phyloP scores from a whole-genome alignment of 805 yeast species.

The Lipomyces chichibuensis region DNA sequence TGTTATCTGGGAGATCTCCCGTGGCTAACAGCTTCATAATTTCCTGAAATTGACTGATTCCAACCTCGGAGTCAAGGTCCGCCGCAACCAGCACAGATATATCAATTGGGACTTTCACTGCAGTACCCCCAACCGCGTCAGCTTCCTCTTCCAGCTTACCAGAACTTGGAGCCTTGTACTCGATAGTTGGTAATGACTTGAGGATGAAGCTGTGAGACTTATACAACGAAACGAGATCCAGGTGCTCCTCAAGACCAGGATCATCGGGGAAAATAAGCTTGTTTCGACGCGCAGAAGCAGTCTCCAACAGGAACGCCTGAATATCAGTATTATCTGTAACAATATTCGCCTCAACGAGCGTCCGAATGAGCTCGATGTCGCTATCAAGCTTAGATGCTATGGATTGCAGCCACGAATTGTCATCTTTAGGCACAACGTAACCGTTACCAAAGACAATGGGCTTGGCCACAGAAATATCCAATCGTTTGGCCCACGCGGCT shows the following conservation, averaged over 20 bases:
- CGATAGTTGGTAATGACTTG: conserved; percentile 28
- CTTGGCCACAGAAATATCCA: conserved; percentile 49
- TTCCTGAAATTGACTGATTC: conserved; percentile 19
- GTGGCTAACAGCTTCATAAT: conserved; percentile 9
- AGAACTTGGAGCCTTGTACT: background rate
- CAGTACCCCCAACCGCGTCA: conserved; percentile 1
- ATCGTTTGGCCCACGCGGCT: conserved; percentile 41
- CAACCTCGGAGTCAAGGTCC: conserved; percentile 31
- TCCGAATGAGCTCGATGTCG: conserved; percentile 52
- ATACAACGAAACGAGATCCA: conserved; percentile 34
- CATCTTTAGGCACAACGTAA: conserved; percentile 56
- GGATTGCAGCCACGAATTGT: conserved; percentile 44
- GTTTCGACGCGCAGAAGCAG: conserved; percentile 53
- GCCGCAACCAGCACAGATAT: conserved; percentile 21
- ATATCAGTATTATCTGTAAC: conserved; percentile 41
- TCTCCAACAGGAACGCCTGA: conserved; percentile 49
- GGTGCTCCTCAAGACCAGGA: conserved; percentile 42
- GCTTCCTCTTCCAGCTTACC: background rate
- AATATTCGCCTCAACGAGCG: conserved; percentile 40
- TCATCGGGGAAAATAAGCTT: conserved; percentile 56
- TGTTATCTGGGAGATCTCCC: background rate
- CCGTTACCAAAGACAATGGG: conserved; percentile 76
- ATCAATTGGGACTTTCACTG: conserved; percentile 14
- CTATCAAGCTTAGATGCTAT: conserved; percentile 44
- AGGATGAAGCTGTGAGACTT: conserved; percentile 1